Evolutionary conservation across 2,329 filamentous ascomycete species (phyloP), one percentile per base, ranked within the genome.

Genomic region (Talaromyces sp.): DNA sequence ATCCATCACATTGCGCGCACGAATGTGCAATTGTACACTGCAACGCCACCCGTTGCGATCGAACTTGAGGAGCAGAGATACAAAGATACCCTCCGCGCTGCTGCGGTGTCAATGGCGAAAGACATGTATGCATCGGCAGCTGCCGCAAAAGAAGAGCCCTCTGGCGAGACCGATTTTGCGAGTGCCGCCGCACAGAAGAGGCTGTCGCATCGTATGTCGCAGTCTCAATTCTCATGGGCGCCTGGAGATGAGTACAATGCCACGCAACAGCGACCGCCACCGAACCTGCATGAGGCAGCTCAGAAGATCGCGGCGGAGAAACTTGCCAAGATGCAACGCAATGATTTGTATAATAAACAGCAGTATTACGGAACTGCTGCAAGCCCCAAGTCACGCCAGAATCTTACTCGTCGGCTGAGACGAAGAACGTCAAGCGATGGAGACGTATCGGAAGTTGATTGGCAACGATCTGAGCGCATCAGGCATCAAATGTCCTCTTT

Each of bases 41-140:
- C 90, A 1, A 79, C 86, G 37, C 92, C 92, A 3, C 88, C 88
- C 0, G 85, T 96, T 2, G 82, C 85, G 28, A 79, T 84, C 1
- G 91, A 96, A 70, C 78, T 86, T 0, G 88, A 95, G 44, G 92
- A 96, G 70, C 84, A 87, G 73, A 87, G 84, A 65, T 86, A 84
- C 63, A 84, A 88, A 50, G 89, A 92, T 67, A 86, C 87, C 4
- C 80, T 96, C 2, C 89, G 88, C 66, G 91, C 92, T 33, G 93
- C 92, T 21, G 92, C 93, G 2, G 81, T 96, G 2, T 91, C 90
- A 11, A 96, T 97, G 92, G 92, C 93, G 6, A 90, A 88, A 75
- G 86, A 89, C 68, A 93, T 96, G 87, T 96, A 92, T 72, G 84
- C 81, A 11, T 80, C 84, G 9, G 11, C 48, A 1, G 83, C 86